These are phyloP conservation scores for Ilex paraguariensis DNA, from an alignment of 305 asterid species.

Conservation along the genomic window DNA sequence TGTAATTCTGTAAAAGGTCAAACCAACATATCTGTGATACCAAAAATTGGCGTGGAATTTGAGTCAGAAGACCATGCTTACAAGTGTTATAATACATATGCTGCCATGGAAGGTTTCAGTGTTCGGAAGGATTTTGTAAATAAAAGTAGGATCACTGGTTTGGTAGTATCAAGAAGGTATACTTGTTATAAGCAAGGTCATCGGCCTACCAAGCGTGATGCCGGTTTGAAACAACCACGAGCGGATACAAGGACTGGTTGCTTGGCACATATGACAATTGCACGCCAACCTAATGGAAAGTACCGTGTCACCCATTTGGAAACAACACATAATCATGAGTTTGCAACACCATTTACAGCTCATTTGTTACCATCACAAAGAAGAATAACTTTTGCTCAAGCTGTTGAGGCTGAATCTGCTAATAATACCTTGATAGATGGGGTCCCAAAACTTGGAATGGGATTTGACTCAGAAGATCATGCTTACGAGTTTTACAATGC, in stretches of 20 bases:
- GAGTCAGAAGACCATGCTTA: constrained; percentile 56
- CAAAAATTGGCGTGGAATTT: constrained; percentile 49
- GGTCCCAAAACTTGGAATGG: constrained; percentile 62
- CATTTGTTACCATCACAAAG: constrained; percentile 61
- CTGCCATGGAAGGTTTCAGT: constrained; percentile 60
- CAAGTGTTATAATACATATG: constrained; percentile 50
- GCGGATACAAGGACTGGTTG: constrained; percentile 59
- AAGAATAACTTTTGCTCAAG: constrained; percentile 60
- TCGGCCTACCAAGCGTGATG: constrained; percentile 39
- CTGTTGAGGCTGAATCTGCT: constrained; percentile 43
- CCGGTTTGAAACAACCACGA: constrained; percentile 31
- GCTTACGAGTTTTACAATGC: constrained; percentile 61
- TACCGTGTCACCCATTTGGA: constrained; percentile 54
- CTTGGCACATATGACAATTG: constrained; percentile 56
- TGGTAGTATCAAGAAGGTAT: constrained; percentile 56
- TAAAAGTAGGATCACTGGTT: constrained; percentile 49
- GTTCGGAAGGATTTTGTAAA: constrained; percentile 55
- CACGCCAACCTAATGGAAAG: constrained; percentile 53
- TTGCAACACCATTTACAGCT: constrained; percentile 55
- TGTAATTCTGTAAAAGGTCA: constrained; percentile 25
- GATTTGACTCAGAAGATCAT: constrained; percentile 49
- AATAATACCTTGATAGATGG: constrained; percentile 34
- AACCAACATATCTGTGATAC: constrained; percentile 32
- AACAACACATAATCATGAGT: constrained; percentile 52
- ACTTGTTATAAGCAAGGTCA: constrained; percentile 69